Evolutionary conservation across 2,329 filamentous ascomycete genomes (phyloP).

Genomic region (Cladophialophora chaetospira): DNA sequence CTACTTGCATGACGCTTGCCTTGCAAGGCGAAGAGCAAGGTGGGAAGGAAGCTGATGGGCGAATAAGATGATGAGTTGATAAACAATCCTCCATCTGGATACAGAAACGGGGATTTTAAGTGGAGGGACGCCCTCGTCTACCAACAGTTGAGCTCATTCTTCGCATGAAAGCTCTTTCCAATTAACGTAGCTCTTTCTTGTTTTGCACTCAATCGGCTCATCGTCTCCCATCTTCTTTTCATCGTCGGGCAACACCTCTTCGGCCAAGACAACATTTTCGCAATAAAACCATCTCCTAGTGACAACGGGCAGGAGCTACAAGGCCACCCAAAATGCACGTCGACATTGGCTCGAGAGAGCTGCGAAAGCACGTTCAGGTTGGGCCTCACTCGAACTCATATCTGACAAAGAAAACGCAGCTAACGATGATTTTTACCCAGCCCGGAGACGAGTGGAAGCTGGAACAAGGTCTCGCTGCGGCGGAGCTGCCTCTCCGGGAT

Average conservation of each 20-base stretch:
- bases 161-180: background rate
- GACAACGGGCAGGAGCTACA: background rate
- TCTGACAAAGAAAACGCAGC: background rate
- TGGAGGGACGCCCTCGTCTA: background rate
- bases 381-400: background rate
- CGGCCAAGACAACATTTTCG: background rate
- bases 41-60: background rate
- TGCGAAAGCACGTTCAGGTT: conserved; percentile 22
- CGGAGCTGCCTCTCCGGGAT: conserved; percentile 51
- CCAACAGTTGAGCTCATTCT: background rate
- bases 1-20: background rate
- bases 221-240: conserved; percentile 1
- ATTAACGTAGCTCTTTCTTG: background rate
- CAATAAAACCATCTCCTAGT: background rate
- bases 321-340: conserved; percentile 20
- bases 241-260: background rate
- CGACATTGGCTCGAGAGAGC: conserved; percentile 21
- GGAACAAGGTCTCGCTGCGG: conserved; percentile 54
- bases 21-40: background rate
- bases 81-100: too few species aligned
- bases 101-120: background rate
- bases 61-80: too few species aligned
- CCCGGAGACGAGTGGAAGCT: conserved; percentile 55
- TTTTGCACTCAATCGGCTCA: conserved; percentile 6
- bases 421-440: conserved; percentile 20